These are phyloP conservation scores for Pulveroboletus sp. DNA, from an alignment of 768 basidiomycete species.

Conservation along the genomic window DNA sequence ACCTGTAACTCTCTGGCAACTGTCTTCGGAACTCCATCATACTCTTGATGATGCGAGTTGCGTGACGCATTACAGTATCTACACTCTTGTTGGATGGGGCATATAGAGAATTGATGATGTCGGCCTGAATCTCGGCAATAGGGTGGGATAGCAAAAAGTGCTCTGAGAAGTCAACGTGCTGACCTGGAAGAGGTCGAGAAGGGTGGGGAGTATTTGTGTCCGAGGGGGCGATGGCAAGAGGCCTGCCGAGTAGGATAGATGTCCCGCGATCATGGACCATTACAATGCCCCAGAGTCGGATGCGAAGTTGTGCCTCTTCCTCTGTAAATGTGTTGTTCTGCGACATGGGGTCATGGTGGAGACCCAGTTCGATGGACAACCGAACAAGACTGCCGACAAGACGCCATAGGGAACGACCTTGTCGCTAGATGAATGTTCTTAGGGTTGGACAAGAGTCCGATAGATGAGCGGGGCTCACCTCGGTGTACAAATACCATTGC, in stretches of 20 bases:
- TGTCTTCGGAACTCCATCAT: conserved; percentile 68
- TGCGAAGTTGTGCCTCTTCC: conserved; percentile 75
- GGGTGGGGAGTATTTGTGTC: conserved; percentile 82
- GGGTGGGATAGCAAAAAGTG: conserved; percentile 77
- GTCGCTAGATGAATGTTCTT: conserved; percentile 49
- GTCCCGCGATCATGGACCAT: conserved; percentile 87
- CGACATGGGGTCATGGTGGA: conserved; percentile 80
- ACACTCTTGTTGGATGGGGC: conserved; percentile 68
- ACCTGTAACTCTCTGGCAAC: conserved; percentile 69
- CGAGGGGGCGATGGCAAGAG: conserved; percentile 77
- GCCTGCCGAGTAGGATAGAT: conserved; percentile 82
- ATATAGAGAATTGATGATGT: conserved; percentile 85
- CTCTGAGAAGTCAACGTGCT: conserved; percentile 58
- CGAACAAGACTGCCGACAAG: conserved; percentile 83
- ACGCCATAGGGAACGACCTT: conserved; percentile 88
- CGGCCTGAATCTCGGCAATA: conserved; percentile 81
- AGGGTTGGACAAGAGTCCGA: conserved; percentile 2
- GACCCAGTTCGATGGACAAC: conserved; percentile 76
- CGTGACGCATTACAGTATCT: conserved; percentile 72
- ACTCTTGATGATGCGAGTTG: conserved; percentile 75
- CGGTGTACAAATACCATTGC: conserved; percentile 89
- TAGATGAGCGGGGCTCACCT: conserved; percentile 44
- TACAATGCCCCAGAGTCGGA: conserved; percentile 82
- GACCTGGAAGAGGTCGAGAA: conserved; percentile 36
- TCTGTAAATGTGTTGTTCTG: conserved; percentile 63